Conservation (phyloP, 805 yeast genomes). For the Danielozyma ontarioensis region DNA sequence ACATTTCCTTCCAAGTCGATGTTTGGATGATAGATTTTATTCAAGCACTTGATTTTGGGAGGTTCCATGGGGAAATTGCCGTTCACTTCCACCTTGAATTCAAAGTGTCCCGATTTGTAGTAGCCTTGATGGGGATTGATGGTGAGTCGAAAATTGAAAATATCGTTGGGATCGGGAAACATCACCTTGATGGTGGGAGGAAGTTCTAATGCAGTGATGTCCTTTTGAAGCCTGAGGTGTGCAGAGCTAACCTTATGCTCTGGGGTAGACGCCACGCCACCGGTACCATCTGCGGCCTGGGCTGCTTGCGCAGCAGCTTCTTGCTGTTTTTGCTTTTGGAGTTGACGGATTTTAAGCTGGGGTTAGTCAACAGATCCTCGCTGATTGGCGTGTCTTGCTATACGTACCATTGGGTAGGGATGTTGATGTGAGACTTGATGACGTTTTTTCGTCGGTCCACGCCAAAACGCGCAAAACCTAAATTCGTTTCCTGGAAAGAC, state of each 20-base stretch:
- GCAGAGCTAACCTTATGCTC: constrained; percentile 52
- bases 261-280: too few relatives aligned
- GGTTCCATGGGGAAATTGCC: constrained; percentile 87
- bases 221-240: constrained; percentile 70
- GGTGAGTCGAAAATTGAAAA: constrained; percentile 55
- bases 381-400: background rate
- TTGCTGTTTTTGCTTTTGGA: constrained; percentile 16
- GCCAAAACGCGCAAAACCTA: background rate
- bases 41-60: constrained; percentile 71
- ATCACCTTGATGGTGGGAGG: constrained; percentile 51
- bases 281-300: constrained; percentile 3
- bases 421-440: constrained; percentile 2
- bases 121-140: constrained; percentile 70
- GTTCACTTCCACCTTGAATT: constrained; percentile 59
- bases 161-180: constrained; percentile 49
- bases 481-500: constrained; percentile 3
- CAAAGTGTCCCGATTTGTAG: constrained; percentile 64
- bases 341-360: constrained; percentile 19
- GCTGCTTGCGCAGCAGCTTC: constrained; percentile 1
- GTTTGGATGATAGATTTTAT: constrained; percentile 87
- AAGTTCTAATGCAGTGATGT: constrained; percentile 62
- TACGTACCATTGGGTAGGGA: constrained; percentile 7
- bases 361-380: constrained; percentile 3
- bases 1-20: constrained; percentile 88
- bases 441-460: background rate